Evolutionary conservation across 352 stramenopile genomes (phyloP), one percentile per base, ranked within the genome.

Genomic region (Plasmopara muralis): DNA sequence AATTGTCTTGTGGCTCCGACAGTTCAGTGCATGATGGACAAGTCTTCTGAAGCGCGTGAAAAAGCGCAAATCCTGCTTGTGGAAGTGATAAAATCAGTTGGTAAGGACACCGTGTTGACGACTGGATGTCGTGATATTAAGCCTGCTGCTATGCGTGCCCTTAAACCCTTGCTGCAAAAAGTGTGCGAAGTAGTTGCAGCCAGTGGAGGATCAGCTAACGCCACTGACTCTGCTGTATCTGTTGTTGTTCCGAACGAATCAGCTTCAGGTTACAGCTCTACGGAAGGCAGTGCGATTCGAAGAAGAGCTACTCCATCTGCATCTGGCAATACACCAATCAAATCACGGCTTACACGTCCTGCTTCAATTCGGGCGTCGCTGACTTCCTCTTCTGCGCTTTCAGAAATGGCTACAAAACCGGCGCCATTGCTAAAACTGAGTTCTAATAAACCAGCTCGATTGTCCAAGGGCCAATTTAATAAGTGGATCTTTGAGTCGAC

Each of bases 161-260:
- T 95, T 5, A 84, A 87, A n/a, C 84, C 84, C n/a, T 65, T 93
- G 25, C 76, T 95, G 9, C 69, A 89, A 37, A 92, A 92, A 50
- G 81, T 87, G 5, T 74, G 53, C 35, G 72, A 84, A 20, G 47
- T 62, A 20, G 66, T 71, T 3, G 70, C 83, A 33, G 69, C 50
- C 7, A 64, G 41, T 48, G 51, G 45, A 7, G 34, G 20, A 39
- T 8, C 53, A 34, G 55, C 40, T 8, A 40, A 18, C 16, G 25
- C 45, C 34, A 28, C 33, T 8, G 37, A 66, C 39, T 9, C 42
- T 28, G 4, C 46, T 46, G 30, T 38, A 15, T 43, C 62, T n/a
- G 51, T 49, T 15, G 30, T 37, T 45, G 54, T 18, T 31, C 18
- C 52, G 1, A 35, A 53, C 37, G 8, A 55, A 57, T 38, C 43